Evolutionary conservation across 2,329 filamentous ascomycete genomes (phyloP).

Genomic region (Raffaelea albimanens): DNA sequence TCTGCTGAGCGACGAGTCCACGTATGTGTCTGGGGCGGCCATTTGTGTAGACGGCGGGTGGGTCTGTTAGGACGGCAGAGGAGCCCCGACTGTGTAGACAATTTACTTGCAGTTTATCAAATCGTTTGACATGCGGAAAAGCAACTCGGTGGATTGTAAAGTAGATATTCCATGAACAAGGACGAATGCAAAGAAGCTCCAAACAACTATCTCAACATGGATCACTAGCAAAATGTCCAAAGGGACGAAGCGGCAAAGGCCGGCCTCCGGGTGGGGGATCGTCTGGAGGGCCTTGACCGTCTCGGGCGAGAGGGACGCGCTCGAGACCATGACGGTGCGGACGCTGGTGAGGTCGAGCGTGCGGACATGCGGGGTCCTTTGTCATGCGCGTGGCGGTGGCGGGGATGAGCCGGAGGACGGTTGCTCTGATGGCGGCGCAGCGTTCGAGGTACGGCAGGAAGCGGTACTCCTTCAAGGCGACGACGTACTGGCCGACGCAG

Average conservation of each 20-base stretch:
- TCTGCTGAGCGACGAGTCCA: conserved; percentile 13
- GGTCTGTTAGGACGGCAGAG: conserved; percentile 9
- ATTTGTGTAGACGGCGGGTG: conserved; percentile 10
- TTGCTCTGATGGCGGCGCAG: conserved; percentile 59
- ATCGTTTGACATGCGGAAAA: no score
- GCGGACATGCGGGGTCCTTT: conserved; percentile 57
- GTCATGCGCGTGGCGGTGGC: conserved; percentile 64
- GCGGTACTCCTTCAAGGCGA: conserved; percentile 68
- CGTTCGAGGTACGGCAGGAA: conserved; percentile 61
- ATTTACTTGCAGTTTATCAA: no score
- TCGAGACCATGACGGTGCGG: conserved; percentile 49
- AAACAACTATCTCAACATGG: no score
- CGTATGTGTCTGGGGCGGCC: conserved; percentile 11
- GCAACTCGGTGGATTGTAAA: no score
- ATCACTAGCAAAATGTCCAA: no score
- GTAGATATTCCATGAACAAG: no score
- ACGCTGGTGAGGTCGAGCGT: conserved; percentile 57
- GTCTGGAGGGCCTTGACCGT: conserved; percentile 45
- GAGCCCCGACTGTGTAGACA: no score
- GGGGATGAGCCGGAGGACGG: conserved; percentile 57
- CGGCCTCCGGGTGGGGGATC: conserved; percentile 34
- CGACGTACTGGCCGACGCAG: conserved; percentile 34
- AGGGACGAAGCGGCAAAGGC: conserved; percentile 36
- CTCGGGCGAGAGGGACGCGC: conserved; percentile 55
- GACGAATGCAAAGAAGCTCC: no score